Base-by-base conservation (phyloP, 2,329 filamentous ascomycete genomes). In the Talaromyces piceae region DNA sequence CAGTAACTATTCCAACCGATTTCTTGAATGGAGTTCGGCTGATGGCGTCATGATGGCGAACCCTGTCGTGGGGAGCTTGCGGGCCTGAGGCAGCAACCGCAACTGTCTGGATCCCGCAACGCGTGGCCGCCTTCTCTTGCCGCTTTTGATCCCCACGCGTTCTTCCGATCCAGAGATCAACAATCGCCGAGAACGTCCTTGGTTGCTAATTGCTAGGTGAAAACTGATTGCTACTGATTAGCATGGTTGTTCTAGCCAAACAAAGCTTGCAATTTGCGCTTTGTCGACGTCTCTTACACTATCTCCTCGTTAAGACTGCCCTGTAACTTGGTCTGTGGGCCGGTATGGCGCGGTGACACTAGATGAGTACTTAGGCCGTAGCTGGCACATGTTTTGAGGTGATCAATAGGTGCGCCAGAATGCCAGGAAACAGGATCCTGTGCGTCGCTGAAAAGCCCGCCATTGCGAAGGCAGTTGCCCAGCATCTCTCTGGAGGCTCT, bases 381-480 rank as follows among this genome's bases (percentile, higher is more conserved):
- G 3, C 20, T 12, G 25, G 33, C 33, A 37, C n/a, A 37, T 37
- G 31, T 9, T 16, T 22, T n/a, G n/a, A 43, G 33, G 33, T 43
- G 20, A 22, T 16, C 23, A 3, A 22, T 43, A 16, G 20, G 33
- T 45, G 7, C 41, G 31, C 25, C 22, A 49, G 47, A 44, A 53
- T 53, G 51, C 51, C 51, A 13, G 46, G 47, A 50, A 81, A 77
- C 33, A 47, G 28, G 60, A 81, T 89, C 53, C 74, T 91, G 49
- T 90, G 86, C 65, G 86, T 91, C 58, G 87, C 86, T 54, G 86
- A 91, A 69, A 91, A 98, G 77, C 90, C 90, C 30, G 95, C 91
- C 39, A 96, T 98, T 56, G 89, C 93, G 52, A 96, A 93, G 71
- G 90, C 91, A 31, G 91, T 98, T 46, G 88, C 93, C 33, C 81